phyloP scores from a whole-genome alignment of 768 basidiomycete species.

The Russula dissimulans region DNA sequence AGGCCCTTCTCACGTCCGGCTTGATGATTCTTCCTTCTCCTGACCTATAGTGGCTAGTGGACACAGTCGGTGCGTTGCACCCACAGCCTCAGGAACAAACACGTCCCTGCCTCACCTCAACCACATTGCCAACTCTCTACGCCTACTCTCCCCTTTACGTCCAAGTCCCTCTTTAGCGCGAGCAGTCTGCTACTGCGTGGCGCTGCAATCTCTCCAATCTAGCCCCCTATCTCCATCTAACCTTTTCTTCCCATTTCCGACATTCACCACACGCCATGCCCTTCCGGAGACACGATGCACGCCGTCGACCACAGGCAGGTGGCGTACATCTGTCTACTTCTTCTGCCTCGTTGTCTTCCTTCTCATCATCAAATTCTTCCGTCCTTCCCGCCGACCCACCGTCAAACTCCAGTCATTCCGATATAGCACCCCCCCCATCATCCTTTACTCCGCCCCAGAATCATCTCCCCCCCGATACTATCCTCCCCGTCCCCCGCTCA shows the following conservation, averaged over 20 bases:
- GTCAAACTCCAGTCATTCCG: slow-evolving; percentile 32
- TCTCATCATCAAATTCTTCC: slow-evolving; percentile 35
- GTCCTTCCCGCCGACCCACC: slow-evolving; percentile 31
- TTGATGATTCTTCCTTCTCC: neutral
- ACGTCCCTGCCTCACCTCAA: slow-evolving; percentile 16
- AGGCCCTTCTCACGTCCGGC: neutral
- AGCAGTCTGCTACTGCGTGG: slow-evolving; percentile 14
- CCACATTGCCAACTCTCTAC: slow-evolving; percentile 16
- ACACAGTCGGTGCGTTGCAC: too few relatives aligned
- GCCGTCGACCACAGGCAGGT: slow-evolving; percentile 6
- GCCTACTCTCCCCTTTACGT: slow-evolving; percentile 15
- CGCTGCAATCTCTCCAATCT: slow-evolving; percentile 14
- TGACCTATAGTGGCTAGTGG: neutral
- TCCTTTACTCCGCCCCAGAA: slow-evolving; percentile 20
- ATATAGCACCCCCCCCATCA: slow-evolving; percentile 32
- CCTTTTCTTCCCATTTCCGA: neutral
- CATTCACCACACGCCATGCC: slow-evolving; percentile 9
- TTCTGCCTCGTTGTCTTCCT: slow-evolving; percentile 34
- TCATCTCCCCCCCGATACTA: slow-evolving; percentile 22
- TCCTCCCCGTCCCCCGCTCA: slow-evolving; percentile 25
- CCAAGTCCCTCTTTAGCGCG: slow-evolving; percentile 8
- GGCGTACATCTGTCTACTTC: slow-evolving; percentile 32
- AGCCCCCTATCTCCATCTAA: slow-evolving; percentile 15
- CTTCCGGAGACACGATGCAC: slow-evolving; percentile 18
- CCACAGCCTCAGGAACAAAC: neutral